Evolutionary conservation across 495 filamentous ascomycete genomes (phyloP).

Genomic region (Xylaria acuta): DNA sequence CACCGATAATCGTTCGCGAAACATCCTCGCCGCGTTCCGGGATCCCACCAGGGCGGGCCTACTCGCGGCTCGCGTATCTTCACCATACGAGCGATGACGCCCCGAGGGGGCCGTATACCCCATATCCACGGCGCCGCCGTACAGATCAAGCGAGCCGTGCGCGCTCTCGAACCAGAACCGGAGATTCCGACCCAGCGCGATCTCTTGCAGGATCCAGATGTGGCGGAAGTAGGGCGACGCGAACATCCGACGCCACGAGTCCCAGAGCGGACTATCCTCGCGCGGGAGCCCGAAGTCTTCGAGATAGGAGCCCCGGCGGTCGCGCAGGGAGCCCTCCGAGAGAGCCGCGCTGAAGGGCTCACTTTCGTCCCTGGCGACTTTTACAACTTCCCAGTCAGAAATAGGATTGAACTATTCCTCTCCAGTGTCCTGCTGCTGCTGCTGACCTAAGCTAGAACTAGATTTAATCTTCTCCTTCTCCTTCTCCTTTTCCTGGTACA

Average conservation of each 20-base stretch:
- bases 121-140: conserved; percentile 11
- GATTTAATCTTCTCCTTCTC: neutral
- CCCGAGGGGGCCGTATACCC: conserved; percentile 6
- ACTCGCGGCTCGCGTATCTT: neutral
- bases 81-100: neutral
- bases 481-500: neutral
- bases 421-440: neutral
- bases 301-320: neutral
- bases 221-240: conserved; percentile 10
- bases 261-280: neutral
- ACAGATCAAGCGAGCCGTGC: conserved; percentile 12
- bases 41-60: neutral
- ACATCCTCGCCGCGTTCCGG: neutral
- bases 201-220: conserved; percentile 27
- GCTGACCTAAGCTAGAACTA: neutral
- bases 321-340: too few relatives aligned
- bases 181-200: conserved; percentile 9
- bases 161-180: neutral
- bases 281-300: neutral
- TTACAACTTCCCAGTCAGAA: neutral
- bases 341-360: neutral
- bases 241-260: neutral
- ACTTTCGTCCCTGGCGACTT: neutral
- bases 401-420: neutral
- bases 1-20: neutral